phyloP scores from a whole-genome alignment of 345 rosid species.

The Jatropha curcas region DNA sequence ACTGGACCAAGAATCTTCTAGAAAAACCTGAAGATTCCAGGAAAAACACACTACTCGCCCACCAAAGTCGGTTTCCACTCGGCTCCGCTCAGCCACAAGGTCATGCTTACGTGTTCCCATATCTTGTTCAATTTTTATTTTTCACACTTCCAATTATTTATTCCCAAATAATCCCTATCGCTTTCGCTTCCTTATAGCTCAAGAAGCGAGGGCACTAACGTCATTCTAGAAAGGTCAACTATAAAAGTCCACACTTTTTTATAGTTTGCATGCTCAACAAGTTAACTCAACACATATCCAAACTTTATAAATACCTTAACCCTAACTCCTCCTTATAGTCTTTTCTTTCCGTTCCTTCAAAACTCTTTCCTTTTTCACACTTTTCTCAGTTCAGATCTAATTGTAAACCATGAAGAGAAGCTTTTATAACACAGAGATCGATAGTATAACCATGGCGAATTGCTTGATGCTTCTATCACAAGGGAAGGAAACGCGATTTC shows the following conservation, averaged over 20 bases:
- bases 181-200: background rate
- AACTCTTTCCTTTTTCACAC: background rate
- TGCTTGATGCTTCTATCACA: constrained; percentile 58
- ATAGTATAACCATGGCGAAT: constrained; percentile 48
- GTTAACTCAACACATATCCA: constrained; percentile 1
- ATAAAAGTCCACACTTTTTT: constrained; percentile 23
- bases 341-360: background rate
- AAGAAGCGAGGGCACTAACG: constrained; percentile 28
- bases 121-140: background rate
- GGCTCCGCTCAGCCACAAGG: constrained; percentile 25
- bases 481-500: constrained; percentile 13
- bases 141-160: background rate
- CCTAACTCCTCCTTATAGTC: background rate
- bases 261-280: constrained; percentile 8
- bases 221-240: constrained; percentile 42
- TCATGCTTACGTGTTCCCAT: constrained; percentile 33
- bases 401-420: constrained; percentile 70
- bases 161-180: constrained; percentile 10
- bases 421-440: constrained; percentile 28
- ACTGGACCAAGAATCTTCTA: constrained; percentile 13
- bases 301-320: no score
- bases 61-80: constrained; percentile 11
- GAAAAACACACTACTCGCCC: background rate
- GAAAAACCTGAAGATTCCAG: constrained; percentile 16
- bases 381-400: no score